These are phyloP conservation scores for Kentomonas sorsogonicus DNA, from an alignment of 208 protist genomes.

Conservation along the genomic window DNA sequence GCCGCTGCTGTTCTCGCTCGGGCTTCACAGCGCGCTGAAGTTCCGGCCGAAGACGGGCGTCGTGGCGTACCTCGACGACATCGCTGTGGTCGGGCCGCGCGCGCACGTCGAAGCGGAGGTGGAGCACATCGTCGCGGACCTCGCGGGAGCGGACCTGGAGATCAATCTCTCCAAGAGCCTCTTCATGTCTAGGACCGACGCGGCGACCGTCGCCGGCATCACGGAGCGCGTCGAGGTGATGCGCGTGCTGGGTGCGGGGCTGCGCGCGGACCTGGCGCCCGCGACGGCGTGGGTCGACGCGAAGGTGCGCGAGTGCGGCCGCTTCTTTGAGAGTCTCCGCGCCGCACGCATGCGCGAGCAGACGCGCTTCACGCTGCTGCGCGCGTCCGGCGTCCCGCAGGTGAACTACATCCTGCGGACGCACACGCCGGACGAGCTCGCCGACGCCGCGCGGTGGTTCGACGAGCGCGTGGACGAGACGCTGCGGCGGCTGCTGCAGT, in stretches of 20 bases:
- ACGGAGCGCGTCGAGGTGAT: not conserved
- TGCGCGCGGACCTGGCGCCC: not conserved
- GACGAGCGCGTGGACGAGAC: not conserved
- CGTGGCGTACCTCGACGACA: constrained; percentile 30
- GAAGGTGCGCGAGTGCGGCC: not conserved
- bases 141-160: constrained; percentile 16
- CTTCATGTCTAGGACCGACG: not conserved
- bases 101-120: constrained; percentile 5
- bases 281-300: not conserved
- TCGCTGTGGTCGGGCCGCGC: constrained; percentile 16
- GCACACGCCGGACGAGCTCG: not conserved
- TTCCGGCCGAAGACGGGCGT: constrained; percentile 10
- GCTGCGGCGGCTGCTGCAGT: not conserved
- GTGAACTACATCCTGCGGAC: not conserved
- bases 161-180: constrained; percentile 24
- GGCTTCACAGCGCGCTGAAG: not conserved
- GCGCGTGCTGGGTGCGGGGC: constrained; percentile 20
- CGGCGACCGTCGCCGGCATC: not conserved
- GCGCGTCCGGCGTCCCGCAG: not conserved
- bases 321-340: not conserved
- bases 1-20: constrained; percentile 27
- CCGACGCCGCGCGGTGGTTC: not conserved
- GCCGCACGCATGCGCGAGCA: not conserved
- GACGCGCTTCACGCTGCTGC: not conserved
- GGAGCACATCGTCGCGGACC: constrained; percentile 7